Conservation (phyloP, 805 yeast species). For the Wickerhamiella australiensis region DNA sequence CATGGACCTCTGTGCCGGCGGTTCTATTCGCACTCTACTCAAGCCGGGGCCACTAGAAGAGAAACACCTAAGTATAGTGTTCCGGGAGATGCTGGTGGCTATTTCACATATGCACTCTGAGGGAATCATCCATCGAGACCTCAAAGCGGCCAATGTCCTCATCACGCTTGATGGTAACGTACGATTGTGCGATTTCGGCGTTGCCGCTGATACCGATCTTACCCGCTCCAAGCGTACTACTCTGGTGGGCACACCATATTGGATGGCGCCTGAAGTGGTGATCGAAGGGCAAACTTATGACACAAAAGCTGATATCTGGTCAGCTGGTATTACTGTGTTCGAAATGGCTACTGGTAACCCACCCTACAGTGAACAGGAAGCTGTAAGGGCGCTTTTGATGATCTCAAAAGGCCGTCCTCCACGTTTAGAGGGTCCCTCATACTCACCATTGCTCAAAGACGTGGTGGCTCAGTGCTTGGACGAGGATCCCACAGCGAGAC, state of each 20-base stretch:
- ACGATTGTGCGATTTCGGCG: slow-evolving; percentile 94
- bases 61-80: slow-evolving; percentile 65
- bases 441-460: slow-evolving; percentile 66
- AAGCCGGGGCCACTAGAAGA: slow-evolving; percentile 86
- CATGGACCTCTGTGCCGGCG: slow-evolving; percentile 97
- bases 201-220: slow-evolving; percentile 83
- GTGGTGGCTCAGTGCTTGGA: slow-evolving; percentile 84
- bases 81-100: slow-evolving; percentile 70
- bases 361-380: slow-evolving; percentile 92
- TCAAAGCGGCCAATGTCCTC: slow-evolving; percentile 90
- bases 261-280: slow-evolving; percentile 48
- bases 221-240: slow-evolving; percentile 72
- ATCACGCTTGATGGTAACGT: slow-evolving; percentile 82
- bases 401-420: slow-evolving; percentile 92
- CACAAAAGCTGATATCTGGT: slow-evolving; percentile 94
- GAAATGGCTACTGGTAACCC: slow-evolving; percentile 97
- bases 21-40: slow-evolving; percentile 73
- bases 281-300: slow-evolving; percentile 34
- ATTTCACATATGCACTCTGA: slow-evolving; percentile 69
- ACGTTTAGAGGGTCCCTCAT: slow-evolving; percentile 79
- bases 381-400: slow-evolving; percentile 85
- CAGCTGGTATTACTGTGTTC: slow-evolving; percentile 83
- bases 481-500: slow-evolving; percentile 82
- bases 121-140: slow-evolving; percentile 91
- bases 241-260: slow-evolving; percentile 56